Conservation (phyloP, 805 yeast genomes). For the Alloascoidea africana region DNA sequence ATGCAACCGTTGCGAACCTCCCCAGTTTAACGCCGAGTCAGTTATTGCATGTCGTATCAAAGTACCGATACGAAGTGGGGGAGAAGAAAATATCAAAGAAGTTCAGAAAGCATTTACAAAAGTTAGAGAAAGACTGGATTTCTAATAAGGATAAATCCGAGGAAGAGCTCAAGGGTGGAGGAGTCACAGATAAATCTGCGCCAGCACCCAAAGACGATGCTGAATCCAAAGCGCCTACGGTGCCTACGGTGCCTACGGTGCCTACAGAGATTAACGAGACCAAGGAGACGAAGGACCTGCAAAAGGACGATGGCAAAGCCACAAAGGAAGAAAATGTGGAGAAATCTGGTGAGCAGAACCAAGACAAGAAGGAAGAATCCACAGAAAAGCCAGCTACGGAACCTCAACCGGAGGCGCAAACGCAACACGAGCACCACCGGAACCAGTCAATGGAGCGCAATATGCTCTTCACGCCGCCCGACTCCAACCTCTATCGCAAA, state of each 20-base stretch:
- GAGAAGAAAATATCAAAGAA: slow-evolving; percentile 52
- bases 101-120: slow-evolving; percentile 28
- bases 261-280: background rate
- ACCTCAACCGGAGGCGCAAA: slow-evolving; percentile 1
- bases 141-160: slow-evolving; percentile 10
- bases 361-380: slow-evolving; percentile 5
- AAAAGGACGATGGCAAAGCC: slow-evolving; percentile 7
- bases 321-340: slow-evolving; percentile 7
- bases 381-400: slow-evolving; percentile 10
- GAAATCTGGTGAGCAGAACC: slow-evolving; percentile 2
- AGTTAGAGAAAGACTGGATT: slow-evolving; percentile 16
- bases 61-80: slow-evolving; percentile 72
- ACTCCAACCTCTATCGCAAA: background rate
- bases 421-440: background rate
- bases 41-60: slow-evolving; percentile 50
- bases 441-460: background rate
- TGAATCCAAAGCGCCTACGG: slow-evolving; percentile 1
- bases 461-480: background rate
- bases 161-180: background rate
- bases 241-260: no score
- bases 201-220: background rate
- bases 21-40: slow-evolving; percentile 56
- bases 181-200: background rate
- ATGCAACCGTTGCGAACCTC: slow-evolving; percentile 35
- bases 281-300: slow-evolving; percentile 4